Conservation (phyloP, 345 rosid genomes). For the Eucalyptus erythrocorys region DNA sequence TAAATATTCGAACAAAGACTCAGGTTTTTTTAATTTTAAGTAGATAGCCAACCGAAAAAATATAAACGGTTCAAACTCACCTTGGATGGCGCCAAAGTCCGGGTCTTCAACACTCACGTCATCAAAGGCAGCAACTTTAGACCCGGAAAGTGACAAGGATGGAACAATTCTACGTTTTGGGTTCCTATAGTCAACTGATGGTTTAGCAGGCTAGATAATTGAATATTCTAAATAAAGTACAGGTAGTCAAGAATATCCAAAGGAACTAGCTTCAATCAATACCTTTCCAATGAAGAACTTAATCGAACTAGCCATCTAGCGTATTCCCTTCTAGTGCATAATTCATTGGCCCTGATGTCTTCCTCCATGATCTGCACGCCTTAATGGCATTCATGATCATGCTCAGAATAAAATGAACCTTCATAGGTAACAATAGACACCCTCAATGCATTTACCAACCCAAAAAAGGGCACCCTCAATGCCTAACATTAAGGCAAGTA, state of each 20-base stretch:
- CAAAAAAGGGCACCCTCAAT: neutral
- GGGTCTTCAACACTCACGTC: slow-evolving; percentile 53
- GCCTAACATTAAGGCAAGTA: neutral
- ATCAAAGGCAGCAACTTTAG: slow-evolving; percentile 53
- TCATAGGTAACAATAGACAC: neutral
- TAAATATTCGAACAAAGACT: neutral
- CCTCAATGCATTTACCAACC: neutral
- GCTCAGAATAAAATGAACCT: slow-evolving; percentile 12
- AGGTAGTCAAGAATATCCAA: neutral
- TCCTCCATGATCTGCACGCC: slow-evolving; percentile 71
- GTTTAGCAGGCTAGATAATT: slow-evolving; percentile 3
- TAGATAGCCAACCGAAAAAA: neutral
- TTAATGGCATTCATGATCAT: slow-evolving; percentile 18
- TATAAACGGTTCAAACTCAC: slow-evolving; percentile 11
- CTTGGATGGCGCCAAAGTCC: slow-evolving; percentile 59
- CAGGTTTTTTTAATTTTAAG: neutral
- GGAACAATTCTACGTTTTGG: slow-evolving; percentile 65
- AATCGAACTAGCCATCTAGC: slow-evolving; percentile 72
- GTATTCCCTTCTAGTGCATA: slow-evolving; percentile 84
- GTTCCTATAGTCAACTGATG: slow-evolving; percentile 26
- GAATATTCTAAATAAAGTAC: neutral
- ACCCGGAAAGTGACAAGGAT: slow-evolving; percentile 44
- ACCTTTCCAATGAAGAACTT: slow-evolving; percentile 68
- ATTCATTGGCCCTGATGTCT: slow-evolving; percentile 35
- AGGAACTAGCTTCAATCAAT: neutral